Evolutionary conservation across 2,329 filamentous ascomycete species (phyloP), one percentile per base, ranked within the genome.

Genomic region (Talaromyces sp.): DNA sequence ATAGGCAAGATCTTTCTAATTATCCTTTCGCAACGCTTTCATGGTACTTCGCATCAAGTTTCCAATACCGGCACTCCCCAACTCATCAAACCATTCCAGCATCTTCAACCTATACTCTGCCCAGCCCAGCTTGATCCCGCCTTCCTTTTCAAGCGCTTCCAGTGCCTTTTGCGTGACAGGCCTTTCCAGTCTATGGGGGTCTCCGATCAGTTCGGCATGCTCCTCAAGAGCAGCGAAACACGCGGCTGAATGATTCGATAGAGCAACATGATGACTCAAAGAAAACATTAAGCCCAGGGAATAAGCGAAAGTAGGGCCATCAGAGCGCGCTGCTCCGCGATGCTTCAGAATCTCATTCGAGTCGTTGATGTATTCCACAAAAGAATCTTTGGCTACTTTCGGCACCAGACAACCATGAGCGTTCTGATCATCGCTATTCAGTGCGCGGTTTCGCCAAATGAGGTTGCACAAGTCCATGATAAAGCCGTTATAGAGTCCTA

Each of bases 381-480:
- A 71, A 0, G 72, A 67, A 6, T 70, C 68, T 12, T 84, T 77
- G 1, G 86, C 78, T 0, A 76, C n/a, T 2, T 70, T 65, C 1
- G 80, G 75, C 58, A 85, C 76, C 8, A 84, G 73, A 67, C 85
- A 84, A 3, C 83, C 85, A 16, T 81, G 69, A 2, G 83, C 80
- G 68, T 86, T 86, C n/a, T 82, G 77, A 66, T 93, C 90, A 1
- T 80, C 79, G 12, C 78, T 78, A 63, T 85, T 85, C 64, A 96
- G 88, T 0, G 88, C 91, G 12, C 88, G 85, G 23, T 85, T 84
- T 8, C 91, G 85, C 91, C 91, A 96, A 54, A 95, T 74, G 58
- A 90, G 86, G 72, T 96, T 96, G 79, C 91, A 93, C 35, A 92
- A 83, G 71, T 96, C 92, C 86, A 95, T 93, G 35, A 96, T 83